Evolutionary conservation across 768 basidiomycete species (phyloP).

Genomic region (Tricholoma flavovirens): DNA sequence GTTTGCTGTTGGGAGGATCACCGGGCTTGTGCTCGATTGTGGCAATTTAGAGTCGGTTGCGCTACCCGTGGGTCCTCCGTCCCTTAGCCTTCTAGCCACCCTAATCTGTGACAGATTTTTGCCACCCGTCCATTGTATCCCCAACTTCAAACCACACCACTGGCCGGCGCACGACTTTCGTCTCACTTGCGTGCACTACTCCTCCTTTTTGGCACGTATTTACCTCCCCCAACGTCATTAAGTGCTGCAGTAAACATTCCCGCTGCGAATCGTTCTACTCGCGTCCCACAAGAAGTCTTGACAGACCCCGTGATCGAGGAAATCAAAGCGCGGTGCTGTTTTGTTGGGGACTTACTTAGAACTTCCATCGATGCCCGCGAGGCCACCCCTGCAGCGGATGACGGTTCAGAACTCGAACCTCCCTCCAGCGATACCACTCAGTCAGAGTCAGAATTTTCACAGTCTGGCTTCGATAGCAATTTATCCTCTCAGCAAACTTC

Average conservation of each 20-base stretch:
- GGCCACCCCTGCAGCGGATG: slow-evolving; percentile 27
- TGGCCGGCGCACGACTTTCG: slow-evolving; percentile 80
- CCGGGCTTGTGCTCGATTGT: slow-evolving; percentile 89
- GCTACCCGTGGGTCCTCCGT: slow-evolving; percentile 63
- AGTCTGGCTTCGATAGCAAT: slow-evolving; percentile 42
- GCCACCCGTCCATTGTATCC: slow-evolving; percentile 84
- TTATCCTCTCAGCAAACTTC: slow-evolving; percentile 45
- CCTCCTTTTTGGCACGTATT: slow-evolving; percentile 75
- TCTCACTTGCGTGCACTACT: slow-evolving; percentile 78
- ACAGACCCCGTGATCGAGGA: slow-evolving; percentile 82
- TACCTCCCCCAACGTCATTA: slow-evolving; percentile 74
- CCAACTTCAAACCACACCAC: slow-evolving; percentile 75
- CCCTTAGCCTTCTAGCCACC: neutral
- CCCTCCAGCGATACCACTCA: slow-evolving; percentile 48
- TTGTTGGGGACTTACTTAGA: slow-evolving; percentile 66
- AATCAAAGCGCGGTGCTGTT: slow-evolving; percentile 85
- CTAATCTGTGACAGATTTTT: slow-evolving; percentile 60
- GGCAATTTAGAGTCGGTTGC: slow-evolving; percentile 88
- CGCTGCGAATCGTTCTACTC: slow-evolving; percentile 52
- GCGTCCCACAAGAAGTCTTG: slow-evolving; percentile 75
- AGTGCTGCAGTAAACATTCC: slow-evolving; percentile 61
- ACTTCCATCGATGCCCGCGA: slow-evolving; percentile 27
- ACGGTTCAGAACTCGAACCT: slow-evolving; percentile 35
- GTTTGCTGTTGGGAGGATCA: slow-evolving; percentile 81
- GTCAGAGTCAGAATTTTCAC: slow-evolving; percentile 66